Percentiles rank a stretch among this genome's conserved stretches.
Conservation (phyloP, 2,329 filamentous ascomycete species). For the Fusarium verticillioides region DNA sequence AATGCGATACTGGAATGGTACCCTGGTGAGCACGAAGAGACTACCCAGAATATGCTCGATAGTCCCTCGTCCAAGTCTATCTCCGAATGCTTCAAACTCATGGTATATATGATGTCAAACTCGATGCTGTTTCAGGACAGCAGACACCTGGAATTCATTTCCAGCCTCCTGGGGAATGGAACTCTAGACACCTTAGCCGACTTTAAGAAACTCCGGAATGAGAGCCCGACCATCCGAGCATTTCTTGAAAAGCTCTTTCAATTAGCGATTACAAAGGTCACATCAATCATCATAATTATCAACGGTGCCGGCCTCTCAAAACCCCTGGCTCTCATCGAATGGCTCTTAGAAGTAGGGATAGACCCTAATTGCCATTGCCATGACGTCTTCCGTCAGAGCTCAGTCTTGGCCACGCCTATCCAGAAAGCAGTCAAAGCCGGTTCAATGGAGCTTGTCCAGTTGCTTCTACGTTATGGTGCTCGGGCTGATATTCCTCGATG, state of each 20-base stretch:
- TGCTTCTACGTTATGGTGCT: neutral
- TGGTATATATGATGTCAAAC: neutral
- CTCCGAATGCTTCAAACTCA: neutral
- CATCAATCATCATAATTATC: too few relatives aligned
- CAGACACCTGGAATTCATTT: too few relatives aligned
- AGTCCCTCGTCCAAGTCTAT: too few relatives aligned
- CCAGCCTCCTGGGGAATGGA: rapidly evolving
- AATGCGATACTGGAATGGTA: rapidly evolving
- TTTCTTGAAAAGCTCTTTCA: neutral
- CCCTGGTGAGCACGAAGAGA: neutral
- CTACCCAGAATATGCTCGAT: too few relatives aligned
- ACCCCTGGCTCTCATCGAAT: too few relatives aligned
- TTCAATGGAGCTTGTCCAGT: rapidly evolving
- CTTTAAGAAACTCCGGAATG: rapidly evolving
- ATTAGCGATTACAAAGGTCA: too few relatives aligned
- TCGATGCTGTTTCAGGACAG: neutral
- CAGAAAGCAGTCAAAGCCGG: rapidly evolving
- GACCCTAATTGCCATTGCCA: neutral
- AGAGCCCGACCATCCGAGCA: neutral
- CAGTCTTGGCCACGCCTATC: neutral
- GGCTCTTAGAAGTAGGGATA: neutral
- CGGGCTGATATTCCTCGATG: rapidly evolving
- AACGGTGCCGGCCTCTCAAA: too few relatives aligned
- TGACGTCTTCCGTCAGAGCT: rapidly evolving
- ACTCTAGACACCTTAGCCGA: rapidly evolving